Base-by-base conservation (phyloP, 768 basidiomycete species). In the Albatrellus ellisii region DNA sequence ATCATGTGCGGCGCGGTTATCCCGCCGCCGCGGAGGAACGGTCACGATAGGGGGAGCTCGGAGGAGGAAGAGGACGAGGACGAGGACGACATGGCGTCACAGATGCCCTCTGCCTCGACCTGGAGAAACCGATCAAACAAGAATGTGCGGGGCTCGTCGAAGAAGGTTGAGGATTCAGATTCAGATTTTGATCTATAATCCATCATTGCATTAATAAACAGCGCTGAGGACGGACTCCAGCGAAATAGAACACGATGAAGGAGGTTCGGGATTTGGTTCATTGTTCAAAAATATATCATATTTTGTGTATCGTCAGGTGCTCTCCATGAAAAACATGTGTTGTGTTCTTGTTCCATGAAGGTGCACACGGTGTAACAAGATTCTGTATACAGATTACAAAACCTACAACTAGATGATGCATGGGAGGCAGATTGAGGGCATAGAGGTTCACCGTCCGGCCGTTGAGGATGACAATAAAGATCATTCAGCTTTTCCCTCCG, bases 151-250 rank as follows among this genome's bases (percentile, higher is more conserved):
- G 63, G 61, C 10, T 52, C 58, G 28, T 53, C 46, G 25, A 65
- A 69, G 46, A 74, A 79, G 47, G 73, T 70, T 29, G 76, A 69
- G 32, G 75, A 81, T 52, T 83, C 81, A 25, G 89, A 89, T 57
- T 76, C 74, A 25, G 77, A 79, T 41, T 83, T 92, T 56, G 85
- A 88, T 46, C 42, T 62, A 43, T 63, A 31, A 31, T 31, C 21
- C 35, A 36, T 21, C 21, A 2, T 36, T 14, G 35, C 20, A 36
- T 36, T 21, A 36, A 29, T 29, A 9, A n/a, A 15, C 12, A 17
- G 12, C 29, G 17, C 29, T 17, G 29, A 36, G 35, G 11, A 15
- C 15, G 21, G 12, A 15, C 15, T 14, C 20, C 35, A 36, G 21
- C 35, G 20, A 17, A 36, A 36, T 21, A 21, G 35, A 36, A 36